Conservation (phyloP, 257 asterid genomes). For the Solanum pimpinellifolium region DNA sequence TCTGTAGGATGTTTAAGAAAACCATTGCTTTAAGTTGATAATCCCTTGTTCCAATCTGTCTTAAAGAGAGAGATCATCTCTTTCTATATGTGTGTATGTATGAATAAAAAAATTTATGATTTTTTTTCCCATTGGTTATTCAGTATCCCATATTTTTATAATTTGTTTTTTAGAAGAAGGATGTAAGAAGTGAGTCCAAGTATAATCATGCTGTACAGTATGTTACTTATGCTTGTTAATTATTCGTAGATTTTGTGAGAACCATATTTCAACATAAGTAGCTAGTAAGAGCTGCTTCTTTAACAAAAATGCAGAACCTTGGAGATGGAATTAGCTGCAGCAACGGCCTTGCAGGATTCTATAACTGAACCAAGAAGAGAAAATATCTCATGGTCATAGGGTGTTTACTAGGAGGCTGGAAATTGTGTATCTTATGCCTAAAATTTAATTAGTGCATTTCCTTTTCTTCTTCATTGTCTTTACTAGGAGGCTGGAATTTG, state of each 20-base stretch:
- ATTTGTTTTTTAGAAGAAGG: slow-evolving; percentile 1
- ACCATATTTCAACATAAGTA: neutral
- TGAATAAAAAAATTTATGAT: too few relatives aligned
- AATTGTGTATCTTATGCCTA: too few relatives aligned
- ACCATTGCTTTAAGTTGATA: too few relatives aligned
- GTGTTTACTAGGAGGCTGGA: neutral
- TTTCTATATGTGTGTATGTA: too few relatives aligned
- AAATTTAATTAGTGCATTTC: neutral
- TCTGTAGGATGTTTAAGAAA: too few relatives aligned
- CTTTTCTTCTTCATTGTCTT: slow-evolving; percentile 24
- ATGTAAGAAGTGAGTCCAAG: slow-evolving; percentile 27
- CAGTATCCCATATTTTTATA: too few relatives aligned
- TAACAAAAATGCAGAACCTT: slow-evolving; percentile 41
- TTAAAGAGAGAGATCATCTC: too few relatives aligned
- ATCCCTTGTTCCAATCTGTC: too few relatives aligned
- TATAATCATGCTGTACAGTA: slow-evolving; percentile 43
- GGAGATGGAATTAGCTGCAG: slow-evolving; percentile 84
- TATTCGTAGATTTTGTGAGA: neutral
- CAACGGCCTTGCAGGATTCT: slow-evolving; percentile 77
- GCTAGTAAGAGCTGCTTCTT: neutral
- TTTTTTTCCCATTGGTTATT: too few relatives aligned
- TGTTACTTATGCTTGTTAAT: slow-evolving; percentile 15
- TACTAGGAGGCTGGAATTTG: slow-evolving; percentile 53
- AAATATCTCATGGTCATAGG: slow-evolving; percentile 77
- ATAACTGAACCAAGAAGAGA: slow-evolving; percentile 42